These are phyloP conservation scores for Lecanoromycetidae sp. DNA, from an alignment of 2,329 filamentous ascomycete genomes.

Conservation along the genomic window DNA sequence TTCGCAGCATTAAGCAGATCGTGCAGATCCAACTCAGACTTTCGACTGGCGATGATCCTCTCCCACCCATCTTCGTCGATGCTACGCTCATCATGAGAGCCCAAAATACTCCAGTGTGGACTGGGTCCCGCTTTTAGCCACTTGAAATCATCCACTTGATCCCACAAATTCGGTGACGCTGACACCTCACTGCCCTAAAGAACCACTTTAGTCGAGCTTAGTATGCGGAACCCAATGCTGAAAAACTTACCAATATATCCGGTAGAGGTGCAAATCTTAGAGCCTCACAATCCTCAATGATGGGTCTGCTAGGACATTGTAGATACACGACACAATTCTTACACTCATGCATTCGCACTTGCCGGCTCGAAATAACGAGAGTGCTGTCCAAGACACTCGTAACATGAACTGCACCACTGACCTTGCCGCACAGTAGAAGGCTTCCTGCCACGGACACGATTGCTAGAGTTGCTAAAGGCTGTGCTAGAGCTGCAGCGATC, in stretches of 20 bases:
- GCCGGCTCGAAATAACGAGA: conserved; percentile 68
- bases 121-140: conserved; percentile 81
- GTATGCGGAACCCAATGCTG: background rate
- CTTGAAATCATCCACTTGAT: conserved; percentile 92
- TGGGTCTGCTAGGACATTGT: conserved; percentile 68
- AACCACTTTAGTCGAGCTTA: background rate
- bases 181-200: conserved; percentile 2
- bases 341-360: conserved; percentile 88
- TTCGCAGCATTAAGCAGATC: conserved; percentile 4
- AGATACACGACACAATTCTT: conserved; percentile 72
- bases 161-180: conserved; percentile 58
- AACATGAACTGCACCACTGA: conserved; percentile 71
- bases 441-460: conserved; percentile 59
- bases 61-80: conserved; percentile 57
- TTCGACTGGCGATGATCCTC: conserved; percentile 31
- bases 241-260: conserved; percentile 17
- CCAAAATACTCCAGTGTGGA: conserved; percentile 72
- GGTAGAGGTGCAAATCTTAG: conserved; percentile 74
- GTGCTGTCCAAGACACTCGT: conserved; percentile 61
- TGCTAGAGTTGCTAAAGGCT: conserved; percentile 57
- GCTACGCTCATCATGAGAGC: conserved; percentile 39
- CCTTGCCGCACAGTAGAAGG: conserved; percentile 64
- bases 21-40: background rate
- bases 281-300: conserved; percentile 76
- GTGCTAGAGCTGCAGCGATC: conserved; percentile 23